These are phyloP conservation scores for Lomentospora prolificans DNA, from an alignment of 2,329 filamentous ascomycete species.

Conservation along the genomic window DNA sequence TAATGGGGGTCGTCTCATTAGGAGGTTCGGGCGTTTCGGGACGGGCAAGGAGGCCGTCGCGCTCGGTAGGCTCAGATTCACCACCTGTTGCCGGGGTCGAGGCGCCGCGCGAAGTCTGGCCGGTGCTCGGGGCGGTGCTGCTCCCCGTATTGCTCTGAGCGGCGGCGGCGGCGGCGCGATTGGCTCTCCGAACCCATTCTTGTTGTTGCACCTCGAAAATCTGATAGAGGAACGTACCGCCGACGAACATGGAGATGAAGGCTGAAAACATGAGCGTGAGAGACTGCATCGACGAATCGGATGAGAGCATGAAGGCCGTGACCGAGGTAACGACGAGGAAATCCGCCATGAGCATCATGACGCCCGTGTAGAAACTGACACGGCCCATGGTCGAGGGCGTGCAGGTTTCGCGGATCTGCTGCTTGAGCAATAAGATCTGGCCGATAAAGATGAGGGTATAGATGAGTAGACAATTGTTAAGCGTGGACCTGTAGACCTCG, in stretches of 20 bases:
- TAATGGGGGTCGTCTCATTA: conserved; percentile 31
- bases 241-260: conserved; percentile 48
- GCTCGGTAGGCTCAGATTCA: conserved; percentile 16
- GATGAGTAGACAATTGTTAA: conserved; percentile 49
- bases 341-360: conserved; percentile 53
- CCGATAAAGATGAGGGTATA: conserved; percentile 46
- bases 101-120: conserved; percentile 15
- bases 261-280: conserved; percentile 40
- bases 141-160: background rate
- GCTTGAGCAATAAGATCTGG: conserved; percentile 53
- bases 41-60: conserved; percentile 24
- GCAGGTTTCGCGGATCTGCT: conserved; percentile 55
- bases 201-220: conserved; percentile 48
- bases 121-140: conserved; percentile 18
- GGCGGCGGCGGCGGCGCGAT: conserved; percentile 13
- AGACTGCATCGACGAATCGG: conserved; percentile 38
- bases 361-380: conserved; percentile 54
- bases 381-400: conserved; percentile 59
- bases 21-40: conserved; percentile 27
- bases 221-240: conserved; percentile 47
- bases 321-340: conserved; percentile 29
- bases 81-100: conserved; percentile 17
- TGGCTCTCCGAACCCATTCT: conserved; percentile 44
- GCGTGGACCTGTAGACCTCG: conserved; percentile 45
- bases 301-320: conserved; percentile 10